Conservation (phyloP, 2,329 filamentous ascomycete species). For the Elsinoe necatrix region DNA sequence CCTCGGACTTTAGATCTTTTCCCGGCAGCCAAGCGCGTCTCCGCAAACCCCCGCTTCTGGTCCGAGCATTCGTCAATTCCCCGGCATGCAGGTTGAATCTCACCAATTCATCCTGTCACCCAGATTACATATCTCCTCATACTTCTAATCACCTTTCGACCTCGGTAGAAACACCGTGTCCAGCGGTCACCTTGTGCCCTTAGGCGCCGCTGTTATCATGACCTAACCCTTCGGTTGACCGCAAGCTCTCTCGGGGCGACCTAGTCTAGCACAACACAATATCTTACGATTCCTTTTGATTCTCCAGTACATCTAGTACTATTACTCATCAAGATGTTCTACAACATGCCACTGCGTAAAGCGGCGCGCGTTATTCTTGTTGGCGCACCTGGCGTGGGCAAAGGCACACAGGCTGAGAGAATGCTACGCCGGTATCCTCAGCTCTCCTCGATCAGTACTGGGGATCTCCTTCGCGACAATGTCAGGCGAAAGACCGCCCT, state of each 20-base stretch:
- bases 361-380: slow-evolving; percentile 91
- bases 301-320: not conserved
- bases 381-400: slow-evolving; percentile 92
- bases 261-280: not conserved
- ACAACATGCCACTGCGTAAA: slow-evolving; percentile 44
- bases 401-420: slow-evolving; percentile 90
- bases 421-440: slow-evolving; percentile 81
- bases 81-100: slow-evolving; percentile 9
- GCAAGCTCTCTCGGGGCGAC: not conserved
- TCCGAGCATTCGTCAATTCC: slow-evolving; percentile 7
- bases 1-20: not conserved
- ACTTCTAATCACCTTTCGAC: not conserved
- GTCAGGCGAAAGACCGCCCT: slow-evolving; percentile 80
- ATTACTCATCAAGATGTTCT: not conserved
- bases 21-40: not conserved
- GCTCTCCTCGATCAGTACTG: slow-evolving; percentile 84
- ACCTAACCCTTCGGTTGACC: not conserved
- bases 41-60: slow-evolving; percentile 9
- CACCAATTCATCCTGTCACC: not conserved
- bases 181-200: not conserved
- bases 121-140: slow-evolving; percentile 1
- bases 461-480: slow-evolving; percentile 85
- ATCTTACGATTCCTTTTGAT: not conserved
- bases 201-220: not conserved
- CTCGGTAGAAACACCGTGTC: not conserved